Conservation (phyloP, 306 rosid genomes). For the Malus sylvestris region DNA sequence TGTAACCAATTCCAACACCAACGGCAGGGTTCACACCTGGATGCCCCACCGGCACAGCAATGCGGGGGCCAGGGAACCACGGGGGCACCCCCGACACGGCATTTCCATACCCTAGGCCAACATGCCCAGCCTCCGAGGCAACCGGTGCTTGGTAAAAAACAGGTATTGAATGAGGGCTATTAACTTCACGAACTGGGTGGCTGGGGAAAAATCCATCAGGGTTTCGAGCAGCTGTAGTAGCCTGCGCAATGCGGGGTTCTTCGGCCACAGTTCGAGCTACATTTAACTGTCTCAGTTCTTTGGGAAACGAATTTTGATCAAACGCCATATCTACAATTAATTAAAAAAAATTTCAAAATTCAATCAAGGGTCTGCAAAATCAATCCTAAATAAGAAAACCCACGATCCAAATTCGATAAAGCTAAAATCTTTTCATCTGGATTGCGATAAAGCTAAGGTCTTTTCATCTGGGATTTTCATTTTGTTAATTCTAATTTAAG, state of each 20-base stretch:
- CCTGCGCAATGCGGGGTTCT: slow-evolving; percentile 50
- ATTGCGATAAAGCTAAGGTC: slow-evolving; percentile 6
- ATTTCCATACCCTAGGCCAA: slow-evolving; percentile 58
- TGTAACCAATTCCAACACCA: slow-evolving; percentile 35
- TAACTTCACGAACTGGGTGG: slow-evolving; percentile 29
- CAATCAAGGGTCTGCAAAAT: slow-evolving; percentile 2
- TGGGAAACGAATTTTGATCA: slow-evolving; percentile 57
- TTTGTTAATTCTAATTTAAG: slow-evolving; percentile 10
- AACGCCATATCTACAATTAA: slow-evolving; percentile 52
- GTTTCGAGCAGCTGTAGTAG: slow-evolving; percentile 20
- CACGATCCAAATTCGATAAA: slow-evolving; percentile 2
- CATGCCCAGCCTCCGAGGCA: slow-evolving; percentile 43
- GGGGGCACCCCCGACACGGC: slow-evolving; percentile 33
- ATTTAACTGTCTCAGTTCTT: slow-evolving; percentile 53
- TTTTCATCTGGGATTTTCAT: neutral
- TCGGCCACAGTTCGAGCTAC: slow-evolving; percentile 47
- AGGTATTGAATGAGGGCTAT: slow-evolving; percentile 33
- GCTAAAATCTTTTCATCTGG: slow-evolving; percentile 1
- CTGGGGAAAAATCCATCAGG: slow-evolving; percentile 29
- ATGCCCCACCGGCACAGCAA: slow-evolving; percentile 32
- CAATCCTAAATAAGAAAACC: slow-evolving; percentile 8
- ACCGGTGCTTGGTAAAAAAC: slow-evolving; percentile 28
- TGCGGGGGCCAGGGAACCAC: slow-evolving; percentile 51
- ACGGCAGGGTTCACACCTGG: slow-evolving; percentile 38
- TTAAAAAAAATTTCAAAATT: neutral